Evolutionary conservation across 345 rosid species (phyloP).

Genomic region (Rhodamnia rubescens): DNA sequence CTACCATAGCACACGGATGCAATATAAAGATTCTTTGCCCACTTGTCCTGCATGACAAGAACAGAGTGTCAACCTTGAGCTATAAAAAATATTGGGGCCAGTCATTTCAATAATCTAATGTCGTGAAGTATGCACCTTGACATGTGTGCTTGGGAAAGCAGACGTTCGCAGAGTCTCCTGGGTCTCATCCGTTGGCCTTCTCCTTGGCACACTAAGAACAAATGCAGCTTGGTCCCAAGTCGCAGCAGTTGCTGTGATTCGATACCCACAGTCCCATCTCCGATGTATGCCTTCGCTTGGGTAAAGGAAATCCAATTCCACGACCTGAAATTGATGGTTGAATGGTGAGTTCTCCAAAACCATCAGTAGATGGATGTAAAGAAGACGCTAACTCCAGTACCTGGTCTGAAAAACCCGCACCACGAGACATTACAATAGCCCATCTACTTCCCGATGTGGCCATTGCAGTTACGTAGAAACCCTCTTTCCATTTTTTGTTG

Average conservation of each 20-base stretch:
- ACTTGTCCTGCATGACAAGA: conserved; percentile 21
- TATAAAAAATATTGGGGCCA: not conserved
- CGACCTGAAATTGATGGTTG: conserved; percentile 20
- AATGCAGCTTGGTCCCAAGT: conserved; percentile 43
- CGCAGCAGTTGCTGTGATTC: conserved; percentile 46
- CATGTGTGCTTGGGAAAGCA: conserved; percentile 41
- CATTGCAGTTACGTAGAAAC: conserved; percentile 43
- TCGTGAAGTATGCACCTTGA: conserved; percentile 23
- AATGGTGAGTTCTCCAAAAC: not conserved
- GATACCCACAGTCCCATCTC: conserved; percentile 44
- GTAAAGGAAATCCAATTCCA: conserved; percentile 47
- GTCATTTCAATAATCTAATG: not conserved
- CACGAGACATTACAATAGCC: conserved; percentile 46
- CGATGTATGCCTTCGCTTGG: conserved; percentile 55
- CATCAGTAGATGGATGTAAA: not conserved
- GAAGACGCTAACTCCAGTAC: not conserved
- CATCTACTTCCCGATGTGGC: conserved; percentile 42
- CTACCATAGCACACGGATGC: conserved; percentile 27
- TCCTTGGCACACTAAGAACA: conserved; percentile 30
- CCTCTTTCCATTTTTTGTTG: conserved; percentile 53
- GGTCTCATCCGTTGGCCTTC: conserved; percentile 28
- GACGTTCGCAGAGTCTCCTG: conserved; percentile 50
- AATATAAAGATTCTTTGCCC: conserved; percentile 22
- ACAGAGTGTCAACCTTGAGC: not conserved
- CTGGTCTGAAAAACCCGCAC: conserved; percentile 37